Evolutionary conservation across 768 basidiomycete species (phyloP).

Genomic region (Gloeophyllum trabeum): DNA sequence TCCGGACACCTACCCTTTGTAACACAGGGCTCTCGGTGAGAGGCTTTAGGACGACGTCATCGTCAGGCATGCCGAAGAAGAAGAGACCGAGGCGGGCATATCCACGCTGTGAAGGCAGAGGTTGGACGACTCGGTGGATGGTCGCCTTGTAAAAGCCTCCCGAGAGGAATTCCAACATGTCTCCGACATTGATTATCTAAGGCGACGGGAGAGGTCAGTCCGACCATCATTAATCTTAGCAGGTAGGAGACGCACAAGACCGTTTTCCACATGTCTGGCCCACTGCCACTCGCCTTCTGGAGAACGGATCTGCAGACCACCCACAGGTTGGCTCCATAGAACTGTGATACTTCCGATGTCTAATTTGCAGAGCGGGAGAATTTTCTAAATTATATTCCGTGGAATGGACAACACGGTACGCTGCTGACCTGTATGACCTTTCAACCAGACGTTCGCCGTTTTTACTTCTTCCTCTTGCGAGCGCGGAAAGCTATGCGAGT

Average conservation of each 20-base stretch:
- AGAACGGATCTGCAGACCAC: conserved; percentile 8
- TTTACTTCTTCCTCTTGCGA: background rate
- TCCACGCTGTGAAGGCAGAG: conserved; percentile 21
- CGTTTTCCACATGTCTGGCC: background rate
- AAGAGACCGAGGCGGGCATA: conserved; percentile 21
- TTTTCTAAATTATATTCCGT: no score
- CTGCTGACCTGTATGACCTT: background rate
- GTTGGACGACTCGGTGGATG: conserved; percentile 26
- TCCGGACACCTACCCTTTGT: conserved; percentile 18
- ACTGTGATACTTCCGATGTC: conserved; percentile 9
- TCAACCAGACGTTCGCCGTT: background rate
- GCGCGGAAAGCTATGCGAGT: background rate
- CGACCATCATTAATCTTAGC: no score
- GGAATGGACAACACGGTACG: background rate
- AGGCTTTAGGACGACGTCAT: conserved; percentile 18
- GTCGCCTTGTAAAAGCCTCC: conserved; percentile 25
- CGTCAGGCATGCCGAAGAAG: conserved; percentile 23
- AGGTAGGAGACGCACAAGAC: background rate
- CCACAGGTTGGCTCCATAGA: conserved; percentile 10
- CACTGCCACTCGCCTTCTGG: conserved; percentile 5
- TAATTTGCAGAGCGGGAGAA: background rate
- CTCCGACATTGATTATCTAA: conserved; percentile 29
- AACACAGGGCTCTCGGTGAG: conserved; percentile 20
- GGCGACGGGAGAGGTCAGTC: no score
- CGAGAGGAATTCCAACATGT: conserved; percentile 21